Evolutionary conservation across 1,284 basidiomycete genomes (phyloP).

Genomic region (Apiotrichum sp.): DNA sequence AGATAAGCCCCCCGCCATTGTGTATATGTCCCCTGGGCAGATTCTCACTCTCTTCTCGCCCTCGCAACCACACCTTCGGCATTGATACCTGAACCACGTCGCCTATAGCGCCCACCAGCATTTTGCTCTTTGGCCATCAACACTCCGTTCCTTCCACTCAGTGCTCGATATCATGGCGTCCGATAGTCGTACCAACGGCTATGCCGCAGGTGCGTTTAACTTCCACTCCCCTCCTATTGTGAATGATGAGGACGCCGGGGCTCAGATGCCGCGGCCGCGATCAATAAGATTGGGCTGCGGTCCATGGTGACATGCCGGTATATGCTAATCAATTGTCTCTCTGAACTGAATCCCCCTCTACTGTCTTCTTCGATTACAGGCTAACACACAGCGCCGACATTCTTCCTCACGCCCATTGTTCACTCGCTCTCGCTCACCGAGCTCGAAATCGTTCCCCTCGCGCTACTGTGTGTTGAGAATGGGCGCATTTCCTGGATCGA

Average conservation of each 20-base stretch:
- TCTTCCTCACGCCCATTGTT: conserved; percentile 65
- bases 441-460: conserved; percentile 55
- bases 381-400: conserved; percentile 8
- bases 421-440: conserved; percentile 57
- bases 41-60: too few relatives aligned
- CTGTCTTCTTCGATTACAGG: not conserved
- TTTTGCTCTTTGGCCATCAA: too few relatives aligned
- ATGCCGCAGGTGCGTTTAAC: not conserved
- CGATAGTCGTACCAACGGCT: not conserved
- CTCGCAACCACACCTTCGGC: too few relatives aligned
- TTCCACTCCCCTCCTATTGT: too few relatives aligned
- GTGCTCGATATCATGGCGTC: too few relatives aligned
- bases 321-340: conserved; percentile 11
- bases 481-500: conserved; percentile 61
- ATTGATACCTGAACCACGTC: too few relatives aligned
- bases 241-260: conserved; percentile 14
- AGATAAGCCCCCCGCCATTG: too few relatives aligned
- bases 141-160: too few relatives aligned
- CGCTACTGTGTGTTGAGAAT: conserved; percentile 57
- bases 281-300: not conserved
- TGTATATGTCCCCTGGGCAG: too few relatives aligned
- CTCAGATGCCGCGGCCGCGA: not conserved
- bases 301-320: conserved; percentile 9
- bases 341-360: not conserved
- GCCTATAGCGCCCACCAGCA: too few relatives aligned